Evolutionary conservation across 192 early-diverging fungal species (phyloP).

Genomic region (Spizellomyces punctatus): DNA sequence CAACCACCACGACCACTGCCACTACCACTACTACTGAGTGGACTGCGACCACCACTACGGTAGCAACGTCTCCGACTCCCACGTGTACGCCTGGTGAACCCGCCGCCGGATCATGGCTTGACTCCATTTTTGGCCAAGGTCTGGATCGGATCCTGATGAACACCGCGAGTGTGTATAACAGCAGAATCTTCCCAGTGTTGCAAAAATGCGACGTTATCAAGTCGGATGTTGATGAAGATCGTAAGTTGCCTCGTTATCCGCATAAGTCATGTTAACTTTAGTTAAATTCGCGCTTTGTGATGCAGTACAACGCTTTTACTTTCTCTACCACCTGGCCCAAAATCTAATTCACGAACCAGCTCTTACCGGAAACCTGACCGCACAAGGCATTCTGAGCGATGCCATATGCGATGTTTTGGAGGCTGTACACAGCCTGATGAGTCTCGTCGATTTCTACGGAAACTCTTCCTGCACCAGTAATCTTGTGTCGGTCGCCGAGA

Average conservation of each 20-base stretch:
- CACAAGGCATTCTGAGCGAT: not conserved
- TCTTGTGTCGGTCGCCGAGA: not conserved
- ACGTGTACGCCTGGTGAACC: not conserved
- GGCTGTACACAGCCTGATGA: not conserved
- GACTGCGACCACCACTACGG: not conserved
- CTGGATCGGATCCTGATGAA: conserved; percentile 14
- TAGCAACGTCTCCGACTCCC: not conserved
- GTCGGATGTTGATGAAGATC: not conserved
- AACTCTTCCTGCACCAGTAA: not conserved
- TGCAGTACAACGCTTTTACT: not conserved
- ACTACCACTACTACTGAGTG: not conserved
- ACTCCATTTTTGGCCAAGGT: conserved; percentile 5
- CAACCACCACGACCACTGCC: not conserved
- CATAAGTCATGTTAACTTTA: too few species aligned
- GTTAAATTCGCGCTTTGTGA: not conserved
- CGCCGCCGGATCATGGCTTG: conserved; percentile 12
- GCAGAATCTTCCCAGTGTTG: conserved; percentile 4
- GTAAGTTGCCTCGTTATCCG: not conserved
- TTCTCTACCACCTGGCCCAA: not conserved
- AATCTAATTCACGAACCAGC: not conserved
- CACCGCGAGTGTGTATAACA: conserved; percentile 14
- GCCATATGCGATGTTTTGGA: not conserved
- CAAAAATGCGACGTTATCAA: not conserved
- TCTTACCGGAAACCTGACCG: not conserved
- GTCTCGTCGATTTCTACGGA: not conserved